Conservation (phyloP, 148 eudicot genomes). For the Limonium bicolor region DNA sequence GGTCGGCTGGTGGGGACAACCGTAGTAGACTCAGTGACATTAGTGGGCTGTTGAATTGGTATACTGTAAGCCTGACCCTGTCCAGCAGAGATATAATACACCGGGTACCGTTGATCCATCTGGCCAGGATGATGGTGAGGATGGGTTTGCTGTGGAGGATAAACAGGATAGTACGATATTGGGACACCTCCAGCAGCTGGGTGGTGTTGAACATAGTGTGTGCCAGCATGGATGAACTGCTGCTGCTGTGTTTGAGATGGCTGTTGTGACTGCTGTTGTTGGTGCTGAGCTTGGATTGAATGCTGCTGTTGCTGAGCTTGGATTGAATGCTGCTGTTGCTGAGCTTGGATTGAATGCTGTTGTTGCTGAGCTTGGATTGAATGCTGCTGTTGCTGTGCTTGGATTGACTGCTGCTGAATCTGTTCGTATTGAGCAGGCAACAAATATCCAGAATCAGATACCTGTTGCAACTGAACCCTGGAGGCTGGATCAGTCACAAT, state of each 20-base stretch:
- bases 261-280: not conserved
- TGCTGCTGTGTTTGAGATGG: slow-evolving; percentile 5
- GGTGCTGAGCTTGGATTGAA: slow-evolving; percentile 15
- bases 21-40: slow-evolving; percentile 16
- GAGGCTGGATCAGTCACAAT: slow-evolving; percentile 7
- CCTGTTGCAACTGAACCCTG: slow-evolving; percentile 39
- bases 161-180: slow-evolving; percentile 40
- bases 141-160: slow-evolving; percentile 55
- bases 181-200: slow-evolving; percentile 40
- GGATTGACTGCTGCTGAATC: slow-evolving; percentile 19
- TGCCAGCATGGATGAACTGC: slow-evolving; percentile 46
- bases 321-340: too few relatives aligned
- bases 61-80: slow-evolving; percentile 53
- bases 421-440: slow-evolving; percentile 36
- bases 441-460: slow-evolving; percentile 40
- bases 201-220: slow-evolving; percentile 41
- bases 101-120: slow-evolving; percentile 43
- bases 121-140: slow-evolving; percentile 30
- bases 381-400: slow-evolving; percentile 14
- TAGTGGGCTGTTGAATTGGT: slow-evolving; percentile 25
- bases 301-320: slow-evolving; percentile 30
- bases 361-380: too few relatives aligned
- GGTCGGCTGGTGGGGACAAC: slow-evolving; percentile 18
- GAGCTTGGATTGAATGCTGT: slow-evolving; percentile 16
- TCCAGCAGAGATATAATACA: slow-evolving; percentile 49